phyloP scores from a whole-genome alignment of 2,329 filamentous ascomycete species.

The Ophiocordyceps sinensis region DNA sequence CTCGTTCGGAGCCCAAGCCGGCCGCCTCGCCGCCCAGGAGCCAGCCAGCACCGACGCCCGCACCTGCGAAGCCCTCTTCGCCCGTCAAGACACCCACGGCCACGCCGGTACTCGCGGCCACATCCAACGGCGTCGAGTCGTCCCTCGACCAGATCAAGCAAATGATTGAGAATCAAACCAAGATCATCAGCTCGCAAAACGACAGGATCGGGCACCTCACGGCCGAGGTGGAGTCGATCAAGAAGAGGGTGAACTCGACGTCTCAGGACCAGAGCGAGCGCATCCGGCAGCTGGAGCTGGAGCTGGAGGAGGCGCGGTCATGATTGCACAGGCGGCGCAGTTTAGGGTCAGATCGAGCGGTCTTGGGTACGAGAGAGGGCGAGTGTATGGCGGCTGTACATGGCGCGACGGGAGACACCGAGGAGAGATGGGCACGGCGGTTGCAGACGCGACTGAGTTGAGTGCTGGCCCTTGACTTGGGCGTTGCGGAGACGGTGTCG shows the following conservation, averaged over 20 bases:
- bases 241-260: conserved; percentile 50
- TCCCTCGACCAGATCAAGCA: conserved; percentile 65
- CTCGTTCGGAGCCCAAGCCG: conserved; percentile 26
- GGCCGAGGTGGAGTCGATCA: conserved; percentile 64
- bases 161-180: conserved; percentile 62
- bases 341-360: not conserved
- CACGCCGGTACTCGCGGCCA: too few species aligned
- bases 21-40: conserved; percentile 18
- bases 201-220: conserved; percentile 59
- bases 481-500: too few species aligned
- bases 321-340: conserved; percentile 12
- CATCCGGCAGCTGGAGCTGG: conserved; percentile 52
- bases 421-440: not conserved
- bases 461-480: too few species aligned
- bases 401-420: not conserved
- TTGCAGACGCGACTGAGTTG: too few species aligned
- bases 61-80: conserved; percentile 16
- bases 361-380: conserved; percentile 1
- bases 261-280: conserved; percentile 51
- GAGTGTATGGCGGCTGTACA: not conserved
- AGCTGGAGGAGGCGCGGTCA: conserved; percentile 49
- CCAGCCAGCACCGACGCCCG: conserved; percentile 8
- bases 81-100: conserved; percentile 14
- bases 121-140: conserved; percentile 34
- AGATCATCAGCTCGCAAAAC: conserved; percentile 63